Base-by-base conservation (phyloP, 371 early-diverging fungal species). In the Mucor piriformis region DNA sequence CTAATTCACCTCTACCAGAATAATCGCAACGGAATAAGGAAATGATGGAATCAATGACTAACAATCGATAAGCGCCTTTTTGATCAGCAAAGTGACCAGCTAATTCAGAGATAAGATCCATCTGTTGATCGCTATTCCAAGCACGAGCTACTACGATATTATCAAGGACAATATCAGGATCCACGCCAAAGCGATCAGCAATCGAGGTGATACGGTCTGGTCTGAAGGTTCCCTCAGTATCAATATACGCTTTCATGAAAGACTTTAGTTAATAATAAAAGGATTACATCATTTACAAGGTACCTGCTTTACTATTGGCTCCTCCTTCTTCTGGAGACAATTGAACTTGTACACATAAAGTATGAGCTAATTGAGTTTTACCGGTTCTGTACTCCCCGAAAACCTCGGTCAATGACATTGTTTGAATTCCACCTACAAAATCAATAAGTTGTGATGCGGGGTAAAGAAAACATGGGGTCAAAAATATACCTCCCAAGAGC, bases 361-460 rank as follows among this genome's bases (percentile, higher is more conserved):
- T 93, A 57, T 88, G 91, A 15, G 81, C 86, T 20, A 93, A 62
- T 63, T 93, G 93, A 3, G 93, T 93, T 64, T 93, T 93, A 2
- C 93, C 93, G 5, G 91, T 91, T 52, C 93, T 77, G 64, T 88
- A 90, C 63, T 88, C 90, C 33, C 93, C 92, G 81, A 91, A 91
- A 0, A 59, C 80, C 67, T 93, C 93, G 4, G 97, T 96, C 52
- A 96, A 92, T 10, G 91, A 86, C 90, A 92, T 92, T 5, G 90
- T 85, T 67, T 95, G 92, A 27, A 96, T 81, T 0, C 96, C 96
- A 18, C 96, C 93, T 86, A n/a, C n/a, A n/a, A 54, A 18, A 24
- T 38, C 15, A 4, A 50, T 43, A 20, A 43, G n/a, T 20, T 46
- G 33, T 55, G 8, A n/a, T 55, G 56, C 23, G 56, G 56, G 56